Conservation (phyloP, 768 basidiomycete genomes). For the Rubroboletus satanas region DNA sequence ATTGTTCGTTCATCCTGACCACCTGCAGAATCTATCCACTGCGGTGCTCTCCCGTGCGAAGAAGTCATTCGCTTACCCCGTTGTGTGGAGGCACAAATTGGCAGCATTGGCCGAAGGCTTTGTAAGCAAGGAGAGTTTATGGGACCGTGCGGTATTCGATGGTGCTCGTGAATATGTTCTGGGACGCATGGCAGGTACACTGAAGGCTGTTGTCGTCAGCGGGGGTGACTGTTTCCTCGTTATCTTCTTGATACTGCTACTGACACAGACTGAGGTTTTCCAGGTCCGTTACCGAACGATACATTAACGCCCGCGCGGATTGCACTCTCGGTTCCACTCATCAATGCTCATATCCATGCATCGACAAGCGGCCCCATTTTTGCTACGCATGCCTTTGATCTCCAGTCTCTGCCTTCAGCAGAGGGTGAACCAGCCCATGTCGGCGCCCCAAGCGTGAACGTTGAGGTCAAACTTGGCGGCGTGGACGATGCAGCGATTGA, state of each 20-base stretch:
- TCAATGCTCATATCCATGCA: slow-evolving; percentile 59
- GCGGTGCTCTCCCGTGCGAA: slow-evolving; percentile 54
- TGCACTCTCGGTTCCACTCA: slow-evolving; percentile 72
- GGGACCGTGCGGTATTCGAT: slow-evolving; percentile 79
- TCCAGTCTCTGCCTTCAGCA: slow-evolving; percentile 63
- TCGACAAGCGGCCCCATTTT: slow-evolving; percentile 73
- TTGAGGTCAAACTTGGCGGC: slow-evolving; percentile 75
- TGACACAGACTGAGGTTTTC: background rate
- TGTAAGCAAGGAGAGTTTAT: slow-evolving; percentile 72
- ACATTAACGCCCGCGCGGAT: slow-evolving; percentile 62
- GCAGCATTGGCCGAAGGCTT: slow-evolving; percentile 68
- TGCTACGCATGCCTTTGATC: slow-evolving; percentile 78
- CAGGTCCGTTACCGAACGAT: slow-evolving; percentile 50
- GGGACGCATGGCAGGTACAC: slow-evolving; percentile 54
- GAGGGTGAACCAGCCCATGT: slow-evolving; percentile 41
- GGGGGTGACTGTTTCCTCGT: slow-evolving; percentile 49
- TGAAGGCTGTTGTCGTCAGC: slow-evolving; percentile 68
- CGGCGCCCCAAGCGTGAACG: slow-evolving; percentile 81
- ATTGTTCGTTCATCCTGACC: slow-evolving; percentile 65
- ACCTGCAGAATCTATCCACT: slow-evolving; percentile 52
- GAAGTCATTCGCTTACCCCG: slow-evolving; percentile 49
- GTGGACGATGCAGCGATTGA: slow-evolving; percentile 66
- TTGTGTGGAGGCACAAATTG: slow-evolving; percentile 79
- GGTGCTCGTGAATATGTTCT: slow-evolving; percentile 56
- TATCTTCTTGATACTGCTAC: background rate